Percentiles rank a stretch among this genome's conserved stretches.
Evolutionary conservation across 208 protist species (phyloP).

Genomic region (Naegleria fowleri): DNA sequence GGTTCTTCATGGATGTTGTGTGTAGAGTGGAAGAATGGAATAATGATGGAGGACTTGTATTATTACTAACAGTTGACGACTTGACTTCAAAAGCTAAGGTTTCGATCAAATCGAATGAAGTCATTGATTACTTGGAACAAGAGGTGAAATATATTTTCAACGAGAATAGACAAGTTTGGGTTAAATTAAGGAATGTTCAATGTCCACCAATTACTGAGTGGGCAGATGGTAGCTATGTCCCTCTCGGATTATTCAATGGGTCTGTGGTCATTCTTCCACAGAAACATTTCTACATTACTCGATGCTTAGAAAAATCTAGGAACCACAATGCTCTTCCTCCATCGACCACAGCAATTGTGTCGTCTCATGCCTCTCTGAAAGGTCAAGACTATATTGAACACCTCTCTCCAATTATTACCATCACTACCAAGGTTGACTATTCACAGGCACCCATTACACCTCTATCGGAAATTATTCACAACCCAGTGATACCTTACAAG

Average conservation of each 20-base stretch:
- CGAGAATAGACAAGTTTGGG: not conserved
- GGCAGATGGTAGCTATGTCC: not conserved
- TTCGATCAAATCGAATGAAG: not conserved
- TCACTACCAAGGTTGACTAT: not conserved
- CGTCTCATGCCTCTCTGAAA: too few relatives aligned
- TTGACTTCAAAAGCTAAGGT: not conserved
- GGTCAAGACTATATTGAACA: too few relatives aligned
- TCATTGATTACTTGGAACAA: not conserved
- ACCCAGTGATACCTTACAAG: not conserved
- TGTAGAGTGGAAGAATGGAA: not conserved
- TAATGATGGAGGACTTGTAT: not conserved
- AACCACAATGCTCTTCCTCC: too few relatives aligned
- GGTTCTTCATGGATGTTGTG: not conserved
- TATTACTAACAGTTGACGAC: not conserved
- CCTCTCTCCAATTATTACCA: not conserved
- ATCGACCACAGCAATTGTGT: too few relatives aligned
- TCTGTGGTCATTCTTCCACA: not conserved
- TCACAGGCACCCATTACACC: not conserved
- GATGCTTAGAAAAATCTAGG: not conserved
- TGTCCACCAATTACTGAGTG: not conserved
- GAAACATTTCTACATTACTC: not conserved
- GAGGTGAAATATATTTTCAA: not conserved
- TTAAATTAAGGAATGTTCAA: not conserved
- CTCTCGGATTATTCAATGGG: not conserved
- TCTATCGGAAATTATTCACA: not conserved